Evolutionary conservation across 2,329 filamentous ascomycete genomes (phyloP), one percentile per base, ranked within the genome.

Genomic region (Fusarium irregulare): DNA sequence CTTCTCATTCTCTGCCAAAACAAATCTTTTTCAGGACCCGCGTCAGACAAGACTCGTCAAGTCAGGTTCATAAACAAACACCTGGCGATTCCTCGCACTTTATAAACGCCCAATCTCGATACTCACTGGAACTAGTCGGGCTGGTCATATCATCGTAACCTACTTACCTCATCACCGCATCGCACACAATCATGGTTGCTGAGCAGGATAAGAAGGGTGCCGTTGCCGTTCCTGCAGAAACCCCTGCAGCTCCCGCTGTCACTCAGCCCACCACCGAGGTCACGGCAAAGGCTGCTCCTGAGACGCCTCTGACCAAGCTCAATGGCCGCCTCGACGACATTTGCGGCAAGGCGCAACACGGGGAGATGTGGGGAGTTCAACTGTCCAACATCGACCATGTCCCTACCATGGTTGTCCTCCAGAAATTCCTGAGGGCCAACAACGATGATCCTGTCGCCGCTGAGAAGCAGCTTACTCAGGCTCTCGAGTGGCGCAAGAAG

Each of bases 381-480:
- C 88, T 98, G 46, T 80, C 80, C 16, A 80, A 83, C 60, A 80
- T 82, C 21, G 79, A 81, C 42, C 86, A 93, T 74, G 85, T 94
- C 55, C 92, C 92, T 57, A 94, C 92, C 49, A 91, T 92, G 77
- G 90, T 97, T 74, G 88, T 98, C 54, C 85, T 98, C 50, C 93
- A 97, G 78, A 98, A 98, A 84, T 98, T 94, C 82, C 88, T 98
- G 59, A 93, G 94, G 73, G 95, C 94, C 78, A 98, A 98, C 79
- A 89, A 90, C 66, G 90, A 91, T 66, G 90, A 97, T 76, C 78
- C 93, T 9, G 84, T 85, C 56, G 90, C 90, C 77, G 93, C 94
- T 18, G 89, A 91, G 77, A 88, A 91, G 58, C 94, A 98, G 83
- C 88, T 98, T 46, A 85, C 83, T 62, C 89, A 91, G 75, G 94